phyloP scores from a whole-genome alignment of 805 yeast species.

The Ogataea chonburiensis region DNA sequence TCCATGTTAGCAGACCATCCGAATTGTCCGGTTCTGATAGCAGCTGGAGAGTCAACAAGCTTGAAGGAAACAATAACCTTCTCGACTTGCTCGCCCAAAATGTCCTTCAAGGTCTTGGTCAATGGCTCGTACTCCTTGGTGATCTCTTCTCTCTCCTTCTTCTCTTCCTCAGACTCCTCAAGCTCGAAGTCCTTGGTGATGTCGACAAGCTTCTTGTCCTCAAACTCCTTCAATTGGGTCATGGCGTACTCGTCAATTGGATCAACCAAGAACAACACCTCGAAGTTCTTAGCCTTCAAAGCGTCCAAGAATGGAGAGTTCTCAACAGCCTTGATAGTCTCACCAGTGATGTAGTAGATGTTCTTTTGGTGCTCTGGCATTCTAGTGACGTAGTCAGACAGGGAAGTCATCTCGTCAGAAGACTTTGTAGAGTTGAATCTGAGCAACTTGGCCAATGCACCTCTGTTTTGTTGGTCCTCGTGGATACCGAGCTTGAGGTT shows the following conservation, averaged over 20 bases:
- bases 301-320: constrained; percentile 99
- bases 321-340: constrained; percentile 94
- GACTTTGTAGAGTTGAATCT: constrained; percentile 98
- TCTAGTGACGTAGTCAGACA: constrained; percentile 96
- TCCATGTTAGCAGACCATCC: constrained; percentile 99
- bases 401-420: constrained; percentile 88
- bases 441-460: constrained; percentile 90
- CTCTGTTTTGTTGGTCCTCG: constrained; percentile 98
- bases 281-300: constrained; percentile 96
- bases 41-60: constrained; percentile 98
- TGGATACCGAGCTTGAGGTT: constrained; percentile 98
- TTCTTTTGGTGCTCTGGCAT: constrained; percentile 99
- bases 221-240: constrained; percentile 99
- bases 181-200: constrained; percentile 98
- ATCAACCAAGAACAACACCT: constrained; percentile 95
- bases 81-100: constrained; percentile 98
- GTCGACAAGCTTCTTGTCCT: constrained; percentile 98
- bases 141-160: constrained; percentile 90
- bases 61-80: constrained; percentile 98
- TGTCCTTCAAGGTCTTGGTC: constrained; percentile 93
- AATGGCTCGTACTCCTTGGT: constrained; percentile 87
- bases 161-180: constrained; percentile 98
- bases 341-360: constrained; percentile 99
- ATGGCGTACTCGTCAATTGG: constrained; percentile 99
- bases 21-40: constrained; percentile 99